These are phyloP conservation scores for Arbutus unedo DNA, from an alignment of 148 eudicot species.

Conservation along the genomic window DNA sequence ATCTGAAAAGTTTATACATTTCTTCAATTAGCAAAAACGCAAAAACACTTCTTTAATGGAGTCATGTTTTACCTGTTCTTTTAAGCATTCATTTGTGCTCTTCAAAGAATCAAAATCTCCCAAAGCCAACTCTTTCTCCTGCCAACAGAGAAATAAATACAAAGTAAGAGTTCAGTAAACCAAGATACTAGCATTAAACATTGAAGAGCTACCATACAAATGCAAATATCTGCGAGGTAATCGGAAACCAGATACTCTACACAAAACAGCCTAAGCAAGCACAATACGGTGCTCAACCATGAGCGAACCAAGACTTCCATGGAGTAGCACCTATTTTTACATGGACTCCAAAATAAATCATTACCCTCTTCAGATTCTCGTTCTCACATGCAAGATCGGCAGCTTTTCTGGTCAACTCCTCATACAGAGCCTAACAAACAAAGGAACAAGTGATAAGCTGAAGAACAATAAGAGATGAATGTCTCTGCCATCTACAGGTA, in stretches of 20 bases:
- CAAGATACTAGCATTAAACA: not conserved
- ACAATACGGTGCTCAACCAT: not conserved
- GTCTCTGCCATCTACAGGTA: not conserved
- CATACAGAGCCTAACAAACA: slow-evolving; percentile 47
- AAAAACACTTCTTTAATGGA: not conserved
- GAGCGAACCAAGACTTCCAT: not conserved
- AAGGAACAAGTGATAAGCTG: not conserved
- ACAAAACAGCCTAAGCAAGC: not conserved
- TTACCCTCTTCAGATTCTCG: slow-evolving; percentile 59
- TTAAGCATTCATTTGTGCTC: slow-evolving; percentile 45
- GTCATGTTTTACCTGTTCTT: slow-evolving; percentile 42
- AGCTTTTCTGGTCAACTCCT: slow-evolving; percentile 60
- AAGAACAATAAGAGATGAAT: not conserved
- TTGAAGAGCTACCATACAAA: not conserved
- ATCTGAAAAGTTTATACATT: not conserved
- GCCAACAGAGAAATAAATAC: slow-evolving; percentile 9
- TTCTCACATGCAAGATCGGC: slow-evolving; percentile 52
- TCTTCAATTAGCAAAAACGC: not conserved
- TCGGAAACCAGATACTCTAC: not conserved
- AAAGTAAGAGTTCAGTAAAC: not conserved
- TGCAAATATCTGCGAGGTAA: not conserved
- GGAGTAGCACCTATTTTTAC: not conserved
- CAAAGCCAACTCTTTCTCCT: slow-evolving; percentile 56
- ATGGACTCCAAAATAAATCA: not conserved
- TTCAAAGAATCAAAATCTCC: slow-evolving; percentile 48